Base-by-base conservation (phyloP, 768 basidiomycete genomes). In the Peribolospora baueri region DNA sequence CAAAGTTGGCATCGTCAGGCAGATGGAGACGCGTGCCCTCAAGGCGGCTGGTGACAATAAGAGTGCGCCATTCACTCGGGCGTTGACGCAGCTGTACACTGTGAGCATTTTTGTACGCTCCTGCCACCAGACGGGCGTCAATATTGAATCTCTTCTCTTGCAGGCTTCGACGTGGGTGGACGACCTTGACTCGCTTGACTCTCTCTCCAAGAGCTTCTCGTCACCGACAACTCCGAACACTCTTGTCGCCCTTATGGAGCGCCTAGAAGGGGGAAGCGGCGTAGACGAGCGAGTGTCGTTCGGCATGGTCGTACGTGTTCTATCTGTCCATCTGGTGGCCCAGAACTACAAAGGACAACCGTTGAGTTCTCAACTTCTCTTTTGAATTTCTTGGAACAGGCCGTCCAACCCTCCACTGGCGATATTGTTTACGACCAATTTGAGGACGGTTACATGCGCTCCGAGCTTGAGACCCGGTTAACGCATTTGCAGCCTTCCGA, bases 401-500 rank as follows among this genome's bases (percentile, higher is more conserved):
- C 77, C 11, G 78, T 93, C 11, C 77, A 78, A 55, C 84, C 88
- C 0, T 79, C 79, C 50, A 93, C 87, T 0, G 91, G 91, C 1
- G 90, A 93, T 60, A 81, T 98, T 3, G 70, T 86, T 3, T 97
- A 85, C 78, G 91, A 98, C 62, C 53, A 50, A 13, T 59, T 57
- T 42, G 36, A 62, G 82, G 87, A 93, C 65, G 76, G 76, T 3
- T 67, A 77, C 41, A 84, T 93, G 78, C 75, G 90, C 9, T 78
- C 80, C 6, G 88, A 97, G 66, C 75, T 93, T 2, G 88, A 93
- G 82, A 95, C 90, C 0, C 72, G 91, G 48, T 72, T 98, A 58
- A 77, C 81, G 2, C 88, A 98, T 64, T 75, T 79, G 25, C 76
- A 76, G 58, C 91, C 91, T 4, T 73, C 79, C 1, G 91, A 95